A percentile compares a stretch with the other conserved stretches of the same genome.
phyloP scores from a whole-genome alignment of 2,329 filamentous ascomycete genomes.

The Hymenoscyphus repandus region DNA sequence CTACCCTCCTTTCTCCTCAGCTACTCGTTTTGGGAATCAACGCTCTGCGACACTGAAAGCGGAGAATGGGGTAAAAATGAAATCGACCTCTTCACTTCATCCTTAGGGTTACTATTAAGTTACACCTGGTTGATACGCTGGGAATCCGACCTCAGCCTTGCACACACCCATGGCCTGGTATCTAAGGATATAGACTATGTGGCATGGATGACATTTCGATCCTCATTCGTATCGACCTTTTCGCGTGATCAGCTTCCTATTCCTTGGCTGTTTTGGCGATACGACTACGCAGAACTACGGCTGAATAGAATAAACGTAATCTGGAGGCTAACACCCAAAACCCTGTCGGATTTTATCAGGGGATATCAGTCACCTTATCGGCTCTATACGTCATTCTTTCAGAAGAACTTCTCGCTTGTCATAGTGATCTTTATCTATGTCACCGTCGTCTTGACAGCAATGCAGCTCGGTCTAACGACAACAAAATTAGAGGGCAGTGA shows the following conservation, averaged over 20 bases:
- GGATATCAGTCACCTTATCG: slow-evolving; percentile 11
- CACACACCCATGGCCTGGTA: slow-evolving; percentile 27
- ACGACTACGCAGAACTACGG: slow-evolving; percentile 33
- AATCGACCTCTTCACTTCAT: neutral
- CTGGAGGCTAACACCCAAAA: slow-evolving; percentile 6
- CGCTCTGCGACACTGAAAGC: slow-evolving; percentile 5
- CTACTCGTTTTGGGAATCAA: slow-evolving; percentile 23
- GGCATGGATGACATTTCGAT: slow-evolving; percentile 25
- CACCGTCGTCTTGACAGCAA: slow-evolving; percentile 41
- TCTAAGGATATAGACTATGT: slow-evolving; percentile 15
- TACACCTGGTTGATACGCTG: slow-evolving; percentile 32
- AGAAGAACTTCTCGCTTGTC: slow-evolving; percentile 39
- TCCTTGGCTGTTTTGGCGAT: slow-evolving; percentile 26
- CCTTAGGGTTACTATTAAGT: slow-evolving; percentile 31
- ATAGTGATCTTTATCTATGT: slow-evolving; percentile 38
- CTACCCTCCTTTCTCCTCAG: slow-evolving; percentile 29
- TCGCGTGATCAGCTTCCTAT: slow-evolving; percentile 10
- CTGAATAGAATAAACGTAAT: slow-evolving; percentile 29
- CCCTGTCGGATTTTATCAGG: slow-evolving; percentile 2
- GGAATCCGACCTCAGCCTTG: slow-evolving; percentile 35
- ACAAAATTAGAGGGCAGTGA: slow-evolving; percentile 30
- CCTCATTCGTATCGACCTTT: slow-evolving; percentile 8
- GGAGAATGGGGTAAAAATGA: neutral
- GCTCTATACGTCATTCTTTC: slow-evolving; percentile 38
- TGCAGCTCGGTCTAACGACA: slow-evolving; percentile 44